These are phyloP conservation scores for Xerocomus nothofagi DNA, from an alignment of 1,284 basidiomycete species.

Conservation along the genomic window DNA sequence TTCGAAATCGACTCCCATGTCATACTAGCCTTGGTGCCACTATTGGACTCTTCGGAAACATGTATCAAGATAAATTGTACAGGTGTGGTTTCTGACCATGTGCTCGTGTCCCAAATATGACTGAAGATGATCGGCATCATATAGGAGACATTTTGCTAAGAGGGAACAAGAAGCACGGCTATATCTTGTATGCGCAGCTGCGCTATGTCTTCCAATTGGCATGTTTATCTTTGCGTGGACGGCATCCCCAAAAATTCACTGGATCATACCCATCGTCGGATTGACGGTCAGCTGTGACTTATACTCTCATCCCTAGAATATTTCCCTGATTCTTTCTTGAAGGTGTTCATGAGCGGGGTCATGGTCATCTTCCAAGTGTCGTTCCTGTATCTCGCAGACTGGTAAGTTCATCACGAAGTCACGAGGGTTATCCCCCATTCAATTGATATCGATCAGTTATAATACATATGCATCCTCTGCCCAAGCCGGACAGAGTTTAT, in stretches of 20 bases:
- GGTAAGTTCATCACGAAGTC: constrained; percentile 40
- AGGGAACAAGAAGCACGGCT: constrained; percentile 63
- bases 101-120: not conserved
- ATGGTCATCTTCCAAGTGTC: constrained; percentile 63
- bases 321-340: constrained; percentile 31
- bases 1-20: not conserved
- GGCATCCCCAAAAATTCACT: constrained; percentile 32
- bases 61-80: constrained; percentile 70
- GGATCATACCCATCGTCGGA: constrained; percentile 46
- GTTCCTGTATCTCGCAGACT: constrained; percentile 73
- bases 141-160: constrained; percentile 30
- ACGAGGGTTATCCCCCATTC: not conserved
- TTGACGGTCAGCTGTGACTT: constrained; percentile 35
- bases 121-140: not conserved
- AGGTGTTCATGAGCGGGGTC: constrained; percentile 55
- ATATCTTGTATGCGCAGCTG: constrained; percentile 54
- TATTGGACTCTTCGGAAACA: constrained; percentile 56
- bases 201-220: constrained; percentile 50
- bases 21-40: constrained; percentile 58
- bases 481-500: constrained; percentile 71
- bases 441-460: constrained; percentile 43
- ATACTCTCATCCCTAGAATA: not conserved
- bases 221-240: constrained; percentile 54
- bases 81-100: constrained; percentile 36
- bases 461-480: constrained; percentile 75